Evolutionary conservation across 352 stramenopile genomes (phyloP).

Genomic region (Phytopythium aichiense): DNA sequence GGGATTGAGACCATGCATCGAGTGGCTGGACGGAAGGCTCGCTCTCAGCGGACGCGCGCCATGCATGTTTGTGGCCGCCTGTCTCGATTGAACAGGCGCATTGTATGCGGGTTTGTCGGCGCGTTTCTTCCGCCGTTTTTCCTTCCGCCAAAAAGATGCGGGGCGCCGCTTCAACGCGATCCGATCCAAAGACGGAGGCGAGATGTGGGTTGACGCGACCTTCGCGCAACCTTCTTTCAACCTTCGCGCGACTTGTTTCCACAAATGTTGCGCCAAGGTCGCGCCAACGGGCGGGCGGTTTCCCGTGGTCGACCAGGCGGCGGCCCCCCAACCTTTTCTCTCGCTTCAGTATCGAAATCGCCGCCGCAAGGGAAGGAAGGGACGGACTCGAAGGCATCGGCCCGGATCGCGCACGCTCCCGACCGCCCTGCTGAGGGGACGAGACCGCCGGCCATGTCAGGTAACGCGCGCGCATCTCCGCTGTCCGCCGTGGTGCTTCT

Average conservation of each 20-base stretch:
- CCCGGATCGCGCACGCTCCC: not conserved
- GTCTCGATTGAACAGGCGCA: not conserved
- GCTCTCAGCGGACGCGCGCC: not conserved
- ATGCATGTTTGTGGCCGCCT: not conserved
- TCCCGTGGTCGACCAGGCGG: not conserved
- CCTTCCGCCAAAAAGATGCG: not conserved
- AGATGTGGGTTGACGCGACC: not conserved
- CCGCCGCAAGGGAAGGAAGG: not conserved
- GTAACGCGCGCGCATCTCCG: not conserved
- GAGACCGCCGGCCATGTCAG: not conserved
- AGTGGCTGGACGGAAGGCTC: too few relatives aligned
- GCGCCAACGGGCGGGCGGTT: not conserved
- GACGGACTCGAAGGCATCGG: not conserved
- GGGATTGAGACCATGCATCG: too few relatives aligned
- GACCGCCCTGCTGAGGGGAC: not conserved
- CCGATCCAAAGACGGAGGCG: not conserved
- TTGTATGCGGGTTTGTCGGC: not conserved
- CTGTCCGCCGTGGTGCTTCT: not conserved
- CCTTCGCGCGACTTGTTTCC: not conserved
- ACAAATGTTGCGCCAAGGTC: conserved; percentile 3
- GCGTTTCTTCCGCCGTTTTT: not conserved
- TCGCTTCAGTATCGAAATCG: conserved; percentile 4
- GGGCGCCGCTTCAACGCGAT: not conserved
- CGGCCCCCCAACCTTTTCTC: not conserved
- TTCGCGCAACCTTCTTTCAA: not conserved